Evolutionary conservation across 2,329 filamentous ascomycete genomes (phyloP).

Genomic region (Alternaria solani): DNA sequence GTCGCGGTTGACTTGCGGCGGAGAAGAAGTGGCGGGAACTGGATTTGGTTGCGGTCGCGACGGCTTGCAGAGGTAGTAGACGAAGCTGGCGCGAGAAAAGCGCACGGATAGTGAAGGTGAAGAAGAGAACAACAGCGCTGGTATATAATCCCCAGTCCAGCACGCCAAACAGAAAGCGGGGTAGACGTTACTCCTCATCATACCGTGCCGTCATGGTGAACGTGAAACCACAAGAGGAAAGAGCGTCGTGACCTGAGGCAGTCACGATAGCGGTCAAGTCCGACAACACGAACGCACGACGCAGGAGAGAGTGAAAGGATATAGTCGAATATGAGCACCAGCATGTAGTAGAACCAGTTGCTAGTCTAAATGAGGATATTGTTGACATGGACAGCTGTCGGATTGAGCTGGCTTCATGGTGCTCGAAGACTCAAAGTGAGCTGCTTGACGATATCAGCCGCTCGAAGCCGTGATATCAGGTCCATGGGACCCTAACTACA

Average conservation of each 20-base stretch:
- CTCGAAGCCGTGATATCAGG: not conserved
- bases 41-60: not conserved
- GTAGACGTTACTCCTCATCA: not conserved
- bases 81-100: not conserved
- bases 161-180: not conserved
- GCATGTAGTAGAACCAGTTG: not conserved
- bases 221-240: not conserved
- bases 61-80: not conserved
- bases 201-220: not conserved
- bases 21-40: not conserved
- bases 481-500: not conserved
- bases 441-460: not conserved
- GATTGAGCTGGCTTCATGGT: not conserved
- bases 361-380: not conserved
- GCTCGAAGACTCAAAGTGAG: not conserved
- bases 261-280: not conserved
- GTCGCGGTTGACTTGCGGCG: not conserved
- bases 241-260: not conserved
- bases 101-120: conserved; percentile 6
- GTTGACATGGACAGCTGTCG: not conserved
- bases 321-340: not conserved
- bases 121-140: not conserved
- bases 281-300: not conserved
- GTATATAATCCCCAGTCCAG: not conserved
- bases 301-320: not conserved